phyloP scores from a whole-genome alignment of 2,329 filamentous ascomycete species.

The Catunica adiposa region DNA sequence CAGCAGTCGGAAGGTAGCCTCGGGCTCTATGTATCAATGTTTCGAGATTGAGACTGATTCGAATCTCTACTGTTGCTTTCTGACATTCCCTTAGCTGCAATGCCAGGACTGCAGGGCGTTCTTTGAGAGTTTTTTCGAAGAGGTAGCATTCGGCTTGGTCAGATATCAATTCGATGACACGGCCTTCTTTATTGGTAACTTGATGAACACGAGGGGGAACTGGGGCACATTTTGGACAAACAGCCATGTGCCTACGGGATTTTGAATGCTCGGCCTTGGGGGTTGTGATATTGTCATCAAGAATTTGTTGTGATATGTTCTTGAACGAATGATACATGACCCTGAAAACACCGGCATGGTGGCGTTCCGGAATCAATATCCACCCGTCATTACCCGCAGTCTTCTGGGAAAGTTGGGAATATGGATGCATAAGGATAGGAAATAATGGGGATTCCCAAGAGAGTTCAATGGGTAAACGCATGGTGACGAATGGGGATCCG shows the following conservation, averaged over 20 bases:
- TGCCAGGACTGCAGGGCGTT: conserved; percentile 6
- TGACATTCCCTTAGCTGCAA: conserved; percentile 6
- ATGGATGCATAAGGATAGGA: conserved; percentile 1
- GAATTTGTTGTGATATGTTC: background rate
- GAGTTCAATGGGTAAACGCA: background rate
- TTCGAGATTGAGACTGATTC: conserved; percentile 14
- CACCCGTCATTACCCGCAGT: conserved; percentile 1
- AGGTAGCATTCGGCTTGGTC: conserved; percentile 7
- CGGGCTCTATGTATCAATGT: conserved; percentile 15
- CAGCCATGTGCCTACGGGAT: background rate
- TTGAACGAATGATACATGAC: conserved; percentile 9
- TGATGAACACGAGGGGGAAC: background rate
- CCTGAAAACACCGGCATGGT: conserved; percentile 6
- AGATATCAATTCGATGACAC: conserved; percentile 10
- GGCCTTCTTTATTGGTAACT: conserved; percentile 7
- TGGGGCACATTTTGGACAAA: conserved; percentile 5
- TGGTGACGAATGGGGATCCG: background rate
- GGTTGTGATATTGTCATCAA: background rate
- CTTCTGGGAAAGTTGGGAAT: background rate
- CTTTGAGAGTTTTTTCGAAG: conserved; percentile 11
- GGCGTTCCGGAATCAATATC: conserved; percentile 6
- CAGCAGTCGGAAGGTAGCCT: conserved; percentile 13
- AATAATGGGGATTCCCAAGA: conserved; percentile 3
- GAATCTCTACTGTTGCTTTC: conserved; percentile 5
- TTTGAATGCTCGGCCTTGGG: background rate